Evolutionary conservation across 495 filamentous ascomycete genomes (phyloP).

Genomic region (Lentithecium fluviatile): DNA sequence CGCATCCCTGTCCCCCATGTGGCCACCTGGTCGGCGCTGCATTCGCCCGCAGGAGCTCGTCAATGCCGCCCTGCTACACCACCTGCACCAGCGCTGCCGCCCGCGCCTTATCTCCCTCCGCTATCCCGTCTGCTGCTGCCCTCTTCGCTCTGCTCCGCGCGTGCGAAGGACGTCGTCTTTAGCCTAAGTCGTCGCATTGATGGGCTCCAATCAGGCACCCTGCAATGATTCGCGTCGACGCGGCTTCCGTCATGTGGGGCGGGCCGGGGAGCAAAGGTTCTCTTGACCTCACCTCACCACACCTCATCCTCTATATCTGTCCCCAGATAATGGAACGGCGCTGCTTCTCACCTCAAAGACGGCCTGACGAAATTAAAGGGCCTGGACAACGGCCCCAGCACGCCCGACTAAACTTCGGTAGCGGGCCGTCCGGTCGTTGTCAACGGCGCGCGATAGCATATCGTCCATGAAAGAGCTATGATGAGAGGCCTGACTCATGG

Average conservation of each 20-base stretch:
- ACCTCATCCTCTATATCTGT: slow-evolving; percentile 8
- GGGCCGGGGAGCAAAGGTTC: slow-evolving; percentile 6
- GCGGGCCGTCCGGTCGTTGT: slow-evolving; percentile 1
- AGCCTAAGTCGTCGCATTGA: slow-evolving; percentile 30
- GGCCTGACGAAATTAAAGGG: slow-evolving; percentile 35
- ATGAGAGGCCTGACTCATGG: slow-evolving; percentile 32
- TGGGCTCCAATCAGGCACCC: slow-evolving; percentile 26
- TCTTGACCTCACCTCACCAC: slow-evolving; percentile 31
- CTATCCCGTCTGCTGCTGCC: not conserved
- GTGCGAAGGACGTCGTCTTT: slow-evolving; percentile 4
- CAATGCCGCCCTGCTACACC: slow-evolving; percentile 32
- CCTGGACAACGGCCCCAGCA: slow-evolving; percentile 5
- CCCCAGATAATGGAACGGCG: slow-evolving; percentile 1
- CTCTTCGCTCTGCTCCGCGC: not conserved
- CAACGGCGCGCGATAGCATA: slow-evolving; percentile 18
- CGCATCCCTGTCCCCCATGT: slow-evolving; percentile 29
- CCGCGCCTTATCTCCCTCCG: slow-evolving; percentile 13
- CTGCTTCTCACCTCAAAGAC: slow-evolving; percentile 10
- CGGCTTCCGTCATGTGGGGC: slow-evolving; percentile 9
- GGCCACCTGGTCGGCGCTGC: slow-evolving; percentile 21
- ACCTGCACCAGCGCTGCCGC: slow-evolving; percentile 11
- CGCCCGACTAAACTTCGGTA: not conserved
- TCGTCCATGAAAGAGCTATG: slow-evolving; percentile 3
- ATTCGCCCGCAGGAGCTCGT: slow-evolving; percentile 26
- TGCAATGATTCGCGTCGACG: slow-evolving; percentile 28